phyloP scores from a whole-genome alignment of 352 stramenopile species.

The Phytophthora multivora region DNA sequence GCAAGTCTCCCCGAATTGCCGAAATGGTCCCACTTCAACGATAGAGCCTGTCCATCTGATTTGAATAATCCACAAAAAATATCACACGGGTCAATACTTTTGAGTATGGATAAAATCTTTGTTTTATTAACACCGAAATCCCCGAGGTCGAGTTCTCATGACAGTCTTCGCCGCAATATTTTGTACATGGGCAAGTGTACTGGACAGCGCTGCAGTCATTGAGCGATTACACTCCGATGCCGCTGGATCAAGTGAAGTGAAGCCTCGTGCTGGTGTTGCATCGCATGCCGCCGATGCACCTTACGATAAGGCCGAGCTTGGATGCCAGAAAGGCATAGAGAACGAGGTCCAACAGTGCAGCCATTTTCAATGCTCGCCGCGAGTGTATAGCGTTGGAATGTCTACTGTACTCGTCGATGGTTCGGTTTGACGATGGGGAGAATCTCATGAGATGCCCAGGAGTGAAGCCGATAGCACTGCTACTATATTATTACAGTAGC shows the following conservation, averaged over 20 bases:
- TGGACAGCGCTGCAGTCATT: no score
- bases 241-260: not conserved
- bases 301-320: not conserved
- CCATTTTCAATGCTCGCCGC: no score
- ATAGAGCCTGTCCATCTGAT: slow-evolving; percentile 2
- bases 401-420: no score
- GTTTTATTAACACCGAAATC: slow-evolving; percentile 1
- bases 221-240: no score
- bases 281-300: slow-evolving; percentile 8
- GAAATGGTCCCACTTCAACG: slow-evolving; percentile 7
- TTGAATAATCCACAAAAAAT: not conserved
- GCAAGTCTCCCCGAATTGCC: not conserved
- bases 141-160: not conserved
- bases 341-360: not conserved
- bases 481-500: no score
- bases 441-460: no score
- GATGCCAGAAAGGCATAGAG: slow-evolving; percentile 3
- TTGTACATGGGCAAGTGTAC: no score
- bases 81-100: not conserved
- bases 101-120: not conserved
- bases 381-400: not conserved
- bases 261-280: slow-evolving; percentile 8
- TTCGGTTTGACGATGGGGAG: no score
- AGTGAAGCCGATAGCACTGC: no score
- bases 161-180: no score